These are phyloP conservation scores for Fraxinus anomala DNA, from an alignment of 257 asterid species.

Conservation along the genomic window DNA sequence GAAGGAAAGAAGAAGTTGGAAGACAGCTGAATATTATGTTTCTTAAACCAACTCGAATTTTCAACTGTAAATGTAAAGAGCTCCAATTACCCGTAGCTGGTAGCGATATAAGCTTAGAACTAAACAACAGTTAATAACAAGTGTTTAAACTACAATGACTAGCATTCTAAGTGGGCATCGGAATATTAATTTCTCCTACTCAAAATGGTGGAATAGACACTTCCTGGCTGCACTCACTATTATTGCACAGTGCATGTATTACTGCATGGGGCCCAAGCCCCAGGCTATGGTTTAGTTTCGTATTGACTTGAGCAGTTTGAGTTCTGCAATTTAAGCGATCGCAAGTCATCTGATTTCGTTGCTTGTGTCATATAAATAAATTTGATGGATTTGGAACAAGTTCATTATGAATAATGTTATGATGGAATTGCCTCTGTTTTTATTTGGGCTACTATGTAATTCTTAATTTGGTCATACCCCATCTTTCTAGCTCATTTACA, in stretches of 20 bases:
- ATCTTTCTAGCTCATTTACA: background rate
- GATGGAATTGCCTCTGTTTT: background rate
- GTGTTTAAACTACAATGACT: background rate
- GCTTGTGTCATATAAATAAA: background rate
- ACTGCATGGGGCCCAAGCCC: background rate
- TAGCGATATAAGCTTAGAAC: background rate
- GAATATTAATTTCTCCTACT: background rate
- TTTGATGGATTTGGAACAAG: background rate
- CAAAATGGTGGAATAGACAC: background rate
- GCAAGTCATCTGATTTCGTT: background rate
- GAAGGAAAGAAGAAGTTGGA: background rate
- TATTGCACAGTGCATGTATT: background rate
- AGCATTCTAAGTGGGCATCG: background rate
- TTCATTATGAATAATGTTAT: background rate
- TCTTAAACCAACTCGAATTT: background rate
- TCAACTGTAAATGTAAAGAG: background rate
- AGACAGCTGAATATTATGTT: background rate
- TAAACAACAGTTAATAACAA: background rate
- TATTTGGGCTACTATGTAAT: background rate
- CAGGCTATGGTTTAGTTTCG: background rate
- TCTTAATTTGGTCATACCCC: conserved; percentile 6
- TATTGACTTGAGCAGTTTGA: background rate
- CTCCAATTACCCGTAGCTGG: background rate
- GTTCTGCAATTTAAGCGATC: background rate
- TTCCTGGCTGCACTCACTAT: background rate